Percentiles rank a stretch among this genome's conserved stretches.
Evolutionary conservation across 2,329 filamentous ascomycete genomes (phyloP).

Genomic region (Botryotinia narcissicola): DNA sequence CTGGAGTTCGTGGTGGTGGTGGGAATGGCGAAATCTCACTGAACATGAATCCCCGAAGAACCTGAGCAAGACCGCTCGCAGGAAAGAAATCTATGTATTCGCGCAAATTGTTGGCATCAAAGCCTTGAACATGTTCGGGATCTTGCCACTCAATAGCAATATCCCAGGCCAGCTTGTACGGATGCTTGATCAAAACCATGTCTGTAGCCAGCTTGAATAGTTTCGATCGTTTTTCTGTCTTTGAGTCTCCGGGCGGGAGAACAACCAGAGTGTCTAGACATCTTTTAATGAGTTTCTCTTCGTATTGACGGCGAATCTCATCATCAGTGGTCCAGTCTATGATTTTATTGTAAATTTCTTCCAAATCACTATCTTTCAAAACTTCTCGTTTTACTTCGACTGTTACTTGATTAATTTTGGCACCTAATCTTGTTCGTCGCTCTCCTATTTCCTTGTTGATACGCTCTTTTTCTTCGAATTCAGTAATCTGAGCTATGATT

Average conservation of each 20-base stretch:
- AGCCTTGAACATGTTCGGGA: constrained; percentile 66
- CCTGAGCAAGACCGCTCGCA: constrained; percentile 74
- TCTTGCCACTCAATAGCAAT: constrained; percentile 89
- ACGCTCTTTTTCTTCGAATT: constrained; percentile 80
- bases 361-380: constrained; percentile 71
- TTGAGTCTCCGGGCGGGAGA: constrained; percentile 61
- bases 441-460: constrained; percentile 91
- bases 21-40: constrained; percentile 82
- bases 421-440: constrained; percentile 81
- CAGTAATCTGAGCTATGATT: constrained; percentile 77
- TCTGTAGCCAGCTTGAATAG: constrained; percentile 77
- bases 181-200: constrained; percentile 95
- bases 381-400: constrained; percentile 85
- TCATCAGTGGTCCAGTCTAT: constrained; percentile 92
- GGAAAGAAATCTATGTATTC: constrained; percentile 85
- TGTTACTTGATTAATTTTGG: constrained; percentile 78
- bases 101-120: constrained; percentile 74
- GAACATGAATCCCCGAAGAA: constrained; percentile 77
- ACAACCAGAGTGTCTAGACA: constrained; percentile 76
- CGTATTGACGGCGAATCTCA: constrained; percentile 75
- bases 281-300: constrained; percentile 83
- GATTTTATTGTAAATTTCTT: constrained; percentile 74
- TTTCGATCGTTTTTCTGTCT: constrained; percentile 66
- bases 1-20: constrained; percentile 52
- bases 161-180: constrained; percentile 86